Evolutionary conservation across 331 rosid species (phyloP).

Genomic region (Pyrus hybrid): DNA sequence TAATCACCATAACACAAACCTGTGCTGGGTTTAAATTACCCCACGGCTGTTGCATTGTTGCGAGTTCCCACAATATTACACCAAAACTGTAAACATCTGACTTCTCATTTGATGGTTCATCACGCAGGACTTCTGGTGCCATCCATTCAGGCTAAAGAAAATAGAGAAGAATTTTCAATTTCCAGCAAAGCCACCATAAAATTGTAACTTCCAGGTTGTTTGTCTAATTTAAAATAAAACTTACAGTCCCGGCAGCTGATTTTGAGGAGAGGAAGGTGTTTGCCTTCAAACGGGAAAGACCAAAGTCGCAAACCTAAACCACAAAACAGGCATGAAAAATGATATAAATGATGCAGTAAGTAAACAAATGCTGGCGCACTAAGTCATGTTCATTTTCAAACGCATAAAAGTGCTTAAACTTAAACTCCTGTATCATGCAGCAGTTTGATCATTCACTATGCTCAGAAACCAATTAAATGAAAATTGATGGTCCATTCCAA

Average conservation of each 20-base stretch:
- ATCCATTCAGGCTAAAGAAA: conserved; percentile 89
- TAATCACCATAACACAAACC: conserved; percentile 39
- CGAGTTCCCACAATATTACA: conserved; percentile 90
- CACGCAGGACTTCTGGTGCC: conserved; percentile 99
- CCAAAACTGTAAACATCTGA: conserved; percentile 97
- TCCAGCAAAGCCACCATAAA: conserved; percentile 1
- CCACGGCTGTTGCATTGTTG: conserved; percentile 96
- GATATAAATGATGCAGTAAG: background rate
- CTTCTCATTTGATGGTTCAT: conserved; percentile 95
- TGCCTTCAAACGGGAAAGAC: conserved; percentile 95
- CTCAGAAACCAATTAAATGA: background rate
- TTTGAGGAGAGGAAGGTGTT: conserved; percentile 94
- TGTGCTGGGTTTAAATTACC: conserved; percentile 84
- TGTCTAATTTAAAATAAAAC: conserved; percentile 22
- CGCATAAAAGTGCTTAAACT: background rate
- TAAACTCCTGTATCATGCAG: background rate
- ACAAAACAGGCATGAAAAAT: background rate
- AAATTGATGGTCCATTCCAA: background rate
- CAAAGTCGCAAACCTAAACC: conserved; percentile 87
- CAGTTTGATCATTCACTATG: background rate
- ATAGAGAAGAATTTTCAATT: conserved; percentile 16
- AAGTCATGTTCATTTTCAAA: background rate
- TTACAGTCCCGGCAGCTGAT: conserved; percentile 98
- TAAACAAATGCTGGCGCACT: background rate
- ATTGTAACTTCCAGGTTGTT: background rate